Base-by-base conservation (phyloP, 1,139 yeast genomes). In the Pichia sp. region DNA sequence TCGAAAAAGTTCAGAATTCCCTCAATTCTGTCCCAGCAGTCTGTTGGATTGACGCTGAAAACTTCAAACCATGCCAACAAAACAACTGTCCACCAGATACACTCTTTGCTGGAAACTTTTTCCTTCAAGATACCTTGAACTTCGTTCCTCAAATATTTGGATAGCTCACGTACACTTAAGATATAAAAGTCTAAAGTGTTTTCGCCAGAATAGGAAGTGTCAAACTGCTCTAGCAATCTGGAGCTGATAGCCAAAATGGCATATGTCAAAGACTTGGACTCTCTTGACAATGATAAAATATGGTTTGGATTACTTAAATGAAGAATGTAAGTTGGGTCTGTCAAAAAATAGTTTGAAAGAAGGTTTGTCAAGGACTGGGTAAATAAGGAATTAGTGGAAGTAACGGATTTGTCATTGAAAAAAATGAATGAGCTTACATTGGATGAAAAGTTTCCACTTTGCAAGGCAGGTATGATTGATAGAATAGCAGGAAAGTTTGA, bases 1-100 rank as follows among this genome's bases (percentile, higher is more conserved):
- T 66, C 65, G 53, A 74, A 70, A 47, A 74, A 58, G 0, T 71
- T 67, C 5, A 72, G 66, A 58, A 75, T 69, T n/a, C 72, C 73
- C 52, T 68, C 70, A 12, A 73, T 59, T 55, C 73, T 72, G 42
- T 64, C 64, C 49, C 74, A 60, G 74, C 74, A 72, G 4, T 57
- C 41, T 8, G 26, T 45, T 2, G 63, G 61, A 28, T 59, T 56
- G 1, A 60, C 56, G 48, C 64, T 57, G 19, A 63, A 49, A 13
- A 63, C 39, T 51, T 63, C 67, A 54, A 63, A 64, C 48, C 60
- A 59, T 41, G 58, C 48, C n/a, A 64, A 52, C 41, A 64, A 28
- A 7, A 62, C 50, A 41, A 64, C 59, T 5, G 65, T 53, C 56
- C 56, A 53, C 53, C 52, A 53, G 46, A 49, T 46, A n/a, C 50